These are phyloP conservation scores for Cercophora samala DNA, from an alignment of 495 filamentous ascomycete genomes.

Conservation along the genomic window DNA sequence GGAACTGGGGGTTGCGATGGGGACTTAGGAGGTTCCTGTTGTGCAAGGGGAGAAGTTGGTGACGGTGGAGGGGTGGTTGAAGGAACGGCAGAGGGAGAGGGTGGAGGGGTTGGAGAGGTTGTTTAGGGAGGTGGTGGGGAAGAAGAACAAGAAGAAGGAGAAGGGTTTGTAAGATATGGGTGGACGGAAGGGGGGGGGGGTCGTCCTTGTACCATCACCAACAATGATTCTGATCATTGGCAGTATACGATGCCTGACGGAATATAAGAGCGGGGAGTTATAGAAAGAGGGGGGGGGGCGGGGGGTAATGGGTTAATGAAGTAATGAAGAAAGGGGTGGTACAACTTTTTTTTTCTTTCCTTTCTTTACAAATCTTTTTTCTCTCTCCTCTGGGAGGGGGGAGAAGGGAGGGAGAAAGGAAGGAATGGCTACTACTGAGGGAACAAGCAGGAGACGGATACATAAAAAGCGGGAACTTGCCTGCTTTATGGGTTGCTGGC, in stretches of 20 bases:
- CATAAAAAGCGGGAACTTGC: neutral
- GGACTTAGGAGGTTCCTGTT: slow-evolving; percentile 31
- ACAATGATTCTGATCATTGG: too few species aligned
- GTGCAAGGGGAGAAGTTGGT: neutral
- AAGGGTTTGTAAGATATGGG: neutral
- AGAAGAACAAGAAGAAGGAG: neutral
- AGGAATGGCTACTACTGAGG: too few species aligned
- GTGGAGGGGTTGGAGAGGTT: neutral
- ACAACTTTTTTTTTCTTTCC: neutral
- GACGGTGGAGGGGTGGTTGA: neutral
- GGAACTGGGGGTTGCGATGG: slow-evolving; percentile 55
- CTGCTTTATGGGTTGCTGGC: neutral
- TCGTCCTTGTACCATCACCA: neutral
- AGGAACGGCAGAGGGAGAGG: neutral
- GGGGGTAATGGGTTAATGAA: neutral
- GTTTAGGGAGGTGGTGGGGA: neutral
- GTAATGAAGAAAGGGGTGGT: neutral
- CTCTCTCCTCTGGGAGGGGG: neutral
- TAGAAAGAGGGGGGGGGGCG: neutral
- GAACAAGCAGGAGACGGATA: neutral
- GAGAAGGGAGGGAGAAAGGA: neutral
- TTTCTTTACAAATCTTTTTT: neutral
- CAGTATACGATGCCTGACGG: too few species aligned
- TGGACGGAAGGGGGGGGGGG: too few species aligned
- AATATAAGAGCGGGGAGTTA: neutral